Evolutionary conservation across 768 basidiomycete genomes (phyloP), one percentile per base, ranked within the genome.

Genomic region (Suillus plorans): DNA sequence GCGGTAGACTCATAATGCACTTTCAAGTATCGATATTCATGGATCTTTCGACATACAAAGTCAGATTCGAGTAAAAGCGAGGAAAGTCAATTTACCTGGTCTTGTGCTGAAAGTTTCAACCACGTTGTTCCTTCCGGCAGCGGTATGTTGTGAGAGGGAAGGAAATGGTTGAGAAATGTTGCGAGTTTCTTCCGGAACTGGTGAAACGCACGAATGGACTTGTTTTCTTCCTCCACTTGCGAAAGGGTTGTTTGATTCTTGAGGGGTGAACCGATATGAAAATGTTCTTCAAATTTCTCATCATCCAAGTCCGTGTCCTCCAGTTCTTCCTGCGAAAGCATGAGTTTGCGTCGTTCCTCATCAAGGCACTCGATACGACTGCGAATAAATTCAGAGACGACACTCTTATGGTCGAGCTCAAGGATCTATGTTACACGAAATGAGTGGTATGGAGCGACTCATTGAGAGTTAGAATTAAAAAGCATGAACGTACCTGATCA

Each of bases 181-280:
- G n/a, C 31, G 13, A 64, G 64, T 25, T 64, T 64, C 44, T 61
- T 50, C 28, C 37, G 3, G 41, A 64, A 64, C 16, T 44, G 25
- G n/a, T 62, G 4, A 52, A 64, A 64, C 37, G 64, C 60, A 1
- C 4, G 25, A 41, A 36, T 50, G 34, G 58, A 52, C 37, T 22
- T 61, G 49, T 52, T 36, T 2, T 49, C 50, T 39, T 64, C 59
- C 36, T 64, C 64, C 42, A 64, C 39, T 41, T 28, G 34, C 16
- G 13, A 13, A 2, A 60, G 31, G 44, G 8, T 60, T 2, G 44
- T 60, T 8, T 5, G 59, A 45, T 13, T 42, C 18, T 5, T 42
- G 2, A 41, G 36, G 16, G 59, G 59, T 10, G 59, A 42, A 31
- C 59, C 59, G 6, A 60, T 28, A 45, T 60, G 37, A 2, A 42